Evolutionary conservation across 1,139 yeast genomes (phyloP).

Genomic region (Tardiomyces depauwii): DNA sequence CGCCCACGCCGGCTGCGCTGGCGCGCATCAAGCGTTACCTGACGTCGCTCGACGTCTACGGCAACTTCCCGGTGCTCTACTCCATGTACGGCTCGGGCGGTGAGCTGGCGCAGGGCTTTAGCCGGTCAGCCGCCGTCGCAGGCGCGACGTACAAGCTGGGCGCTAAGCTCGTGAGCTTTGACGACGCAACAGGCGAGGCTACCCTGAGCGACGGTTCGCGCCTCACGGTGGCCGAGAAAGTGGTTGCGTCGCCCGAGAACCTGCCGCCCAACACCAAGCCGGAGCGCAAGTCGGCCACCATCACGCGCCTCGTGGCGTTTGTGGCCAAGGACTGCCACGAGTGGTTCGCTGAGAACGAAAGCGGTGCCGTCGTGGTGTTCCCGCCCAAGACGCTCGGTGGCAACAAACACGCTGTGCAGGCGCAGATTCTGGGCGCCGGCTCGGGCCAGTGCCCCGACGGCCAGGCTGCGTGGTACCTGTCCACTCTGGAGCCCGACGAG

Average conservation of each 20-base stretch:
- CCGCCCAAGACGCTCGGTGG: conserved; percentile 75
- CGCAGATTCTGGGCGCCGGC: conserved; percentile 77
- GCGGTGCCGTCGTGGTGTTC: conserved; percentile 80
- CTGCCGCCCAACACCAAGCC: conserved; percentile 31
- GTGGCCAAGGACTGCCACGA: conserved; percentile 82
- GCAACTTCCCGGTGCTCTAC: conserved; percentile 84
- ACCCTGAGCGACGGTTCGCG: conserved; percentile 66
- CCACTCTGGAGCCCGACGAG: conserved; percentile 46
- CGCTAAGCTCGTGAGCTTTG: conserved; percentile 51
- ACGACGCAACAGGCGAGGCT: conserved; percentile 55
- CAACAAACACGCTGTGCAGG: conserved; percentile 71
- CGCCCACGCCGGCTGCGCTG: conserved; percentile 63
- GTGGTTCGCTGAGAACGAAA: conserved; percentile 83
- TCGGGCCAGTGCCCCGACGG: conserved; percentile 85
- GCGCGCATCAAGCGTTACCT: conserved; percentile 74
- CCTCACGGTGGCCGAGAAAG: conserved; percentile 64
- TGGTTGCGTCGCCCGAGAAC: conserved; percentile 30
- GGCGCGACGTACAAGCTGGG: conserved; percentile 88
- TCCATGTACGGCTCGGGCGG: conserved; percentile 96
- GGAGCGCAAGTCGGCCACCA: conserved; percentile 9
- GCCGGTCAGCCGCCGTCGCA: conserved; percentile 96
- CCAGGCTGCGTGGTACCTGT: conserved; percentile 82
- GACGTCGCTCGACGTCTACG: conserved; percentile 83
- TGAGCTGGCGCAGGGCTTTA: conserved; percentile 91
- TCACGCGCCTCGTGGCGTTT: conserved; percentile 68